Evolutionary conservation across 2,329 filamentous ascomycete species (phyloP).

Genomic region (Apiospora phragmitis): DNA sequence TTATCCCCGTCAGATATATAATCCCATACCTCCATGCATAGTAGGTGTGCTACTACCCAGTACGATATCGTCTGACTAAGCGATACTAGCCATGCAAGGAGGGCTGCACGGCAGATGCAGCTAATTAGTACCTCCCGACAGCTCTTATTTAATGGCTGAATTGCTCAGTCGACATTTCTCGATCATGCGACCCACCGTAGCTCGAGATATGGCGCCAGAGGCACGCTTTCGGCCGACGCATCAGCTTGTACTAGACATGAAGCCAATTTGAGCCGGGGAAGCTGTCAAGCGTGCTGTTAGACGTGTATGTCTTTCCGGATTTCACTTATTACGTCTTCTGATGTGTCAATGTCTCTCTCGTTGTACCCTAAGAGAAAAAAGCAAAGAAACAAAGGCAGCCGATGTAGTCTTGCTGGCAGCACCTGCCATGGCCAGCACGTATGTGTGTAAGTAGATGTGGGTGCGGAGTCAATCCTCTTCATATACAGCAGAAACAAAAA

Average conservation of each 20-base stretch:
- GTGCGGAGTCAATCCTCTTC: not conserved
- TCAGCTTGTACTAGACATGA: not conserved
- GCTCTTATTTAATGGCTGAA: not conserved
- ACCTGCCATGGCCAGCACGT: not conserved
- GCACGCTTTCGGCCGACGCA: not conserved
- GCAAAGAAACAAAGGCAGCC: too few species aligned
- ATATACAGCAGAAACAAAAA: not conserved
- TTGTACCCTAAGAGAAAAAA: not conserved
- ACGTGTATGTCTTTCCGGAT: too few species aligned
- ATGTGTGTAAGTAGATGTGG: not conserved
- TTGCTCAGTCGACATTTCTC: not conserved
- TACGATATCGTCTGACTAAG: conserved; percentile 4
- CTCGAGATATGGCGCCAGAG: not conserved
- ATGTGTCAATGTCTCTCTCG: not conserved
- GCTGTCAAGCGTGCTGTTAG: not conserved
- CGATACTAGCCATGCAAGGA: not conserved
- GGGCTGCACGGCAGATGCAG: not conserved
- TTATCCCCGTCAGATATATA: not conserved
- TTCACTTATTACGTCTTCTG: not conserved
- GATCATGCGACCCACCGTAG: not conserved
- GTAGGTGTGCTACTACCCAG: not conserved
- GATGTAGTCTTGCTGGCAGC: not conserved
- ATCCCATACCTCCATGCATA: not conserved
- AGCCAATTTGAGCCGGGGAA: not conserved
- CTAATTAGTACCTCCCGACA: not conserved